These are phyloP conservation scores for Beauveria rudraprayagi DNA, from an alignment of 2,329 filamentous ascomycete genomes.

Conservation along the genomic window DNA sequence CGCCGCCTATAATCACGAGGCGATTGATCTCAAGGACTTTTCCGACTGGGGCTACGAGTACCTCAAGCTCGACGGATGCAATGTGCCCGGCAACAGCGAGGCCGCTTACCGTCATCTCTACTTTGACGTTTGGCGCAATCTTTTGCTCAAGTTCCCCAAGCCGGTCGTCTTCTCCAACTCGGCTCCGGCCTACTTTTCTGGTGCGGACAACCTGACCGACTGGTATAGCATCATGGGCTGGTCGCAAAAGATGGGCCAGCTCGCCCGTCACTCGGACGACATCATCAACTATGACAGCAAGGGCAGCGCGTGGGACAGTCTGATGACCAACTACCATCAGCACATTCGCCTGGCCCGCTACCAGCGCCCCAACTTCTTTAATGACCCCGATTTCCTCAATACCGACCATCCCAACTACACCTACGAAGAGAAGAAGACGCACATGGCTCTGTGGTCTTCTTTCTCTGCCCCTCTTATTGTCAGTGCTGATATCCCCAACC, in stretches of 20 bases:
- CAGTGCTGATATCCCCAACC: slow-evolving; percentile 30
- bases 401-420: slow-evolving; percentile 26
- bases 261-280: slow-evolving; percentile 36
- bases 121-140: slow-evolving; percentile 31
- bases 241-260: slow-evolving; percentile 31
- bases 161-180: slow-evolving; percentile 37
- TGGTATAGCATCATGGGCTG: slow-evolving; percentile 40
- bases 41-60: slow-evolving; percentile 30
- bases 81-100: slow-evolving; percentile 22
- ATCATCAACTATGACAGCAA: slow-evolving; percentile 31
- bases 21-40: slow-evolving; percentile 32
- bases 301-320: slow-evolving; percentile 36
- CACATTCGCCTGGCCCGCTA: slow-evolving; percentile 33
- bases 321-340: slow-evolving; percentile 39
- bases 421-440: slow-evolving; percentile 26
- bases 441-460: slow-evolving; percentile 29
- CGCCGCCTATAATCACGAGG: slow-evolving; percentile 32
- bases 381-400: slow-evolving; percentile 31
- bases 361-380: slow-evolving; percentile 29
- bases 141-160: slow-evolving; percentile 26
- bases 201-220: slow-evolving; percentile 27
- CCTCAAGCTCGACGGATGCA: slow-evolving; percentile 34
- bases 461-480: slow-evolving; percentile 29
- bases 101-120: slow-evolving; percentile 25
- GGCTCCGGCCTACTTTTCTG: slow-evolving; percentile 36